phyloP scores from a whole-genome alignment of 2,329 filamentous ascomycete genomes.

The Ceratocystis huliohia region DNA sequence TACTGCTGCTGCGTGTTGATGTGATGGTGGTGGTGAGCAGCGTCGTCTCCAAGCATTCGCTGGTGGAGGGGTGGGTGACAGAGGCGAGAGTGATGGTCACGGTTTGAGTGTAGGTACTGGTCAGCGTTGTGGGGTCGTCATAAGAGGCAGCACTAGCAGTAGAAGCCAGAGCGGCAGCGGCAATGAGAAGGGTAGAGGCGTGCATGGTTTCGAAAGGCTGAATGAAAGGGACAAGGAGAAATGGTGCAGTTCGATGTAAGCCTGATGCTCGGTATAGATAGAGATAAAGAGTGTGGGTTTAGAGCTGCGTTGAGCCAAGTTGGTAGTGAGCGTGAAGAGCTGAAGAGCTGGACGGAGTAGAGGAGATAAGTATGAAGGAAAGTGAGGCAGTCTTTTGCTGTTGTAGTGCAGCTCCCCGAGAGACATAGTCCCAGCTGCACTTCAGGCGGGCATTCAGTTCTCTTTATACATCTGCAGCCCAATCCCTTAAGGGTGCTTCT shows the following conservation, averaged over 20 bases:
- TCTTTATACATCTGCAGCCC: neutral
- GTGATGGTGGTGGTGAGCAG: conserved; percentile 8
- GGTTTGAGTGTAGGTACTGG: conserved; percentile 11
- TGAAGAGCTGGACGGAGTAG: neutral
- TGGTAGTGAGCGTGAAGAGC: neutral
- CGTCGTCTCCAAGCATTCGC: conserved; percentile 3
- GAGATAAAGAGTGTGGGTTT: neutral
- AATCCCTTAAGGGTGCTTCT: neutral
- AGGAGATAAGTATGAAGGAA: neutral
- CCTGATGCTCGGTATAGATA: too few relatives aligned
- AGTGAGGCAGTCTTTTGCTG: neutral
- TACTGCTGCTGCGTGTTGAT: neutral
- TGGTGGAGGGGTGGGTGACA: neutral
- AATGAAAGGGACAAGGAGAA: neutral
- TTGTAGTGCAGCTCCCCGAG: neutral
- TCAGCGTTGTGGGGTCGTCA: conserved; percentile 10
- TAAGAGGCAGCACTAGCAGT: neutral
- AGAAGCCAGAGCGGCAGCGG: neutral
- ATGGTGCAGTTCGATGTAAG: neutral
- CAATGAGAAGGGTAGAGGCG: neutral
- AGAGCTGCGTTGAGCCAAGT: neutral
- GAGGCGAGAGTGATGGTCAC: conserved; percentile 12
- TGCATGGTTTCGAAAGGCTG: conserved; percentile 8
- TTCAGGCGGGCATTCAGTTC: neutral
- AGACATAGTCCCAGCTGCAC: neutral